Percentiles rank a stretch among this genome's conserved stretches.
phyloP scores from a whole-genome alignment of 2,329 filamentous ascomycete genomes.

The Aspergillus eucalypticola region DNA sequence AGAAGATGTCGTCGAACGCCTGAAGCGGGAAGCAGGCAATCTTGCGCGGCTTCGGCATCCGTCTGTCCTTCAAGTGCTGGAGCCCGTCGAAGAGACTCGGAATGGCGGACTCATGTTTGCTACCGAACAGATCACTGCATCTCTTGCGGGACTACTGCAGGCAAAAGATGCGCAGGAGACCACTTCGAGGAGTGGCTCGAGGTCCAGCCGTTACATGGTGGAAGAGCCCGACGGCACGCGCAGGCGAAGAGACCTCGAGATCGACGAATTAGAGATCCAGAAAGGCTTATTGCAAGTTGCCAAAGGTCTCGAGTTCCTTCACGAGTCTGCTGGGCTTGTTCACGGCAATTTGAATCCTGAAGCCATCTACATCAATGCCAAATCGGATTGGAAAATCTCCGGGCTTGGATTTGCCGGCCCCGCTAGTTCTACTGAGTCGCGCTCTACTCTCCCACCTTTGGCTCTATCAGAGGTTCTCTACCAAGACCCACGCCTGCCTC shows the following conservation, averaged over 20 bases:
- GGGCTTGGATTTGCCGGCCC: conserved; percentile 89
- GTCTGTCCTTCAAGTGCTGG: conserved; percentile 85
- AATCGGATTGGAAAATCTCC: conserved; percentile 98
- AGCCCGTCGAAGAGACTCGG: conserved; percentile 92
- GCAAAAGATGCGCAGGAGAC: conserved; percentile 89
- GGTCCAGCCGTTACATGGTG: conserved; percentile 76
- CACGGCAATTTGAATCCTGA: conserved; percentile 95
- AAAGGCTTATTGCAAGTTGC: conserved; percentile 91
- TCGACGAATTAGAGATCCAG: conserved; percentile 96
- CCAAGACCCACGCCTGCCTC: conserved; percentile 79
- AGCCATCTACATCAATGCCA: conserved; percentile 89
- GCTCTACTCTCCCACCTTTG: conserved; percentile 75
- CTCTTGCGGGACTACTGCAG: conserved; percentile 75
- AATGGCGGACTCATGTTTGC: conserved; percentile 93
- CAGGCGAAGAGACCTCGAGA: conserved; percentile 78
- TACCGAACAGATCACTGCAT: conserved; percentile 86
- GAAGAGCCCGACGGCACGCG: conserved; percentile 74
- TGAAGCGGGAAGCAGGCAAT: conserved; percentile 89
- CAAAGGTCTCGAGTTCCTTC: conserved; percentile 91
- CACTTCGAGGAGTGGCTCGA: conserved; percentile 65
- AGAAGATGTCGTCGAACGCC: conserved; percentile 85
- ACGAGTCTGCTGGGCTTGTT: conserved; percentile 90
- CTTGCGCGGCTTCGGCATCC: conserved; percentile 87
- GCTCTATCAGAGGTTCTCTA: conserved; percentile 81
- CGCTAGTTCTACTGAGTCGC: conserved; percentile 70